A percentile compares a stretch with the other conserved stretches of the same genome.
These are phyloP conservation scores for Crithidia expoeki DNA, from an alignment of 208 protist species.

Conservation along the genomic window DNA sequence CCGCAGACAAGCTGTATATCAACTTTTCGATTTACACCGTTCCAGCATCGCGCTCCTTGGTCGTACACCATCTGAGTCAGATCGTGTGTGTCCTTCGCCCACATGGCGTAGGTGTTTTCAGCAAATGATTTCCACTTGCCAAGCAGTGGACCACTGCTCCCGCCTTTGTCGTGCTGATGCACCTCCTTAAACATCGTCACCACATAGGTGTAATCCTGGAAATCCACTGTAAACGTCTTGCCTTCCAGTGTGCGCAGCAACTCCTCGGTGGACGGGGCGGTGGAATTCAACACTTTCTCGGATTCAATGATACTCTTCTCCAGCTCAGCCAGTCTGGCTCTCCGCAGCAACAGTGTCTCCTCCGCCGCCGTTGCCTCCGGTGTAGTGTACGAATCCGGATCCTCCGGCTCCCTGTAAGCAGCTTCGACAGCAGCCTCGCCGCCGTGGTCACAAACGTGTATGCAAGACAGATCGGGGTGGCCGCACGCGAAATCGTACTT, in stretches of 20 bases:
- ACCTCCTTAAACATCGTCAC: constrained; percentile 57
- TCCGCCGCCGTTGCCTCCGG: constrained; percentile 38
- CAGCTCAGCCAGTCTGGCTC: constrained; percentile 26
- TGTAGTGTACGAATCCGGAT: constrained; percentile 31
- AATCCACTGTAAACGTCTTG: constrained; percentile 55
- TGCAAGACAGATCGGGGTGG: constrained; percentile 49
- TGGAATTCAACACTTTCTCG: constrained; percentile 18
- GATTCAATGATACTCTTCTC: constrained; percentile 21
- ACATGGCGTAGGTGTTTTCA: constrained; percentile 70
- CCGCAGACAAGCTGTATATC: constrained; percentile 76
- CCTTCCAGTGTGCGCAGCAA: constrained; percentile 53
- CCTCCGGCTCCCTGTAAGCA: constrained; percentile 14
- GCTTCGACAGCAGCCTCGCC: constrained; percentile 35
- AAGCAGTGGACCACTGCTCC: constrained; percentile 19
- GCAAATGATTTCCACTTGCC: constrained; percentile 70
- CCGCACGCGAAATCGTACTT: constrained; percentile 48
- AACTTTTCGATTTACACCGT: constrained; percentile 37
- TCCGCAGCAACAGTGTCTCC: constrained; percentile 11
- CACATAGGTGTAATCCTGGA: constrained; percentile 59
- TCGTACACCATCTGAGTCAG: constrained; percentile 65
- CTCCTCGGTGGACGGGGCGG: constrained; percentile 49
- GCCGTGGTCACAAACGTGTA: constrained; percentile 50
- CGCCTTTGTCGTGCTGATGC: constrained; percentile 44
- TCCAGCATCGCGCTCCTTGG: constrained; percentile 61
- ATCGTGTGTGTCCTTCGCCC: constrained; percentile 60